phyloP scores from a whole-genome alignment of 805 yeast genomes.

The Ascoidea rubescens region DNA sequence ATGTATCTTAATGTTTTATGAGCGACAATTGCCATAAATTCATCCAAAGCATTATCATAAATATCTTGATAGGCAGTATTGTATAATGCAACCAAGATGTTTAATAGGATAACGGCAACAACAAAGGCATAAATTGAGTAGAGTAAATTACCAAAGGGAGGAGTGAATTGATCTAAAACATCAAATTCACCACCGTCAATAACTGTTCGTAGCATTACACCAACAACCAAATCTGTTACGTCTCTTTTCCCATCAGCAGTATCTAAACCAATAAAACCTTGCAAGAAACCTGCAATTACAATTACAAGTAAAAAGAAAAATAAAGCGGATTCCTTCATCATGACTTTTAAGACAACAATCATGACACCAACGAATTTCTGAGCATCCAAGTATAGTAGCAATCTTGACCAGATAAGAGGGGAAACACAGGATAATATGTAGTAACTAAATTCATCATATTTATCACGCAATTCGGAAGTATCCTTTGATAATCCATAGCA shows the following conservation, averaged over 20 bases:
- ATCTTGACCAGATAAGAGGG: conserved; percentile 77
- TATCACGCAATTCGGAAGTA: not conserved
- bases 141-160: conserved; percentile 73
- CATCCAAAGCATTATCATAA: conserved; percentile 72
- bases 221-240: conserved; percentile 49
- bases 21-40: conserved; percentile 73
- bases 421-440: conserved; percentile 67
- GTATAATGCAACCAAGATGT: conserved; percentile 73
- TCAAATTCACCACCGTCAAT: conserved; percentile 64
- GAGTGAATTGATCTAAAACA: conserved; percentile 58
- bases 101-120: conserved; percentile 61
- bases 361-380: conserved; percentile 76
- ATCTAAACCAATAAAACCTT: conserved; percentile 79
- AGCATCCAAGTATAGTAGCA: conserved; percentile 65
- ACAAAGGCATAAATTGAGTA: conserved; percentile 70
- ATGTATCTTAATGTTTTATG: conserved; percentile 73
- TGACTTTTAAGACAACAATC: conserved; percentile 71
- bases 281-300: conserved; percentile 68
- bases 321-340: conserved; percentile 79
- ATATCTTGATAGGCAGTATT: conserved; percentile 75
- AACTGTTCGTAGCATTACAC: conserved; percentile 56
- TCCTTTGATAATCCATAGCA: conserved; percentile 13
- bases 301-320: conserved; percentile 64
- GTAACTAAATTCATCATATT: conserved; percentile 37
- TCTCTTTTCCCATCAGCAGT: conserved; percentile 78